Percentiles rank a stretch among this genome's conserved stretches.
phyloP scores from a whole-genome alignment of 257 asterid species.

The Nicotiana undulata region DNA sequence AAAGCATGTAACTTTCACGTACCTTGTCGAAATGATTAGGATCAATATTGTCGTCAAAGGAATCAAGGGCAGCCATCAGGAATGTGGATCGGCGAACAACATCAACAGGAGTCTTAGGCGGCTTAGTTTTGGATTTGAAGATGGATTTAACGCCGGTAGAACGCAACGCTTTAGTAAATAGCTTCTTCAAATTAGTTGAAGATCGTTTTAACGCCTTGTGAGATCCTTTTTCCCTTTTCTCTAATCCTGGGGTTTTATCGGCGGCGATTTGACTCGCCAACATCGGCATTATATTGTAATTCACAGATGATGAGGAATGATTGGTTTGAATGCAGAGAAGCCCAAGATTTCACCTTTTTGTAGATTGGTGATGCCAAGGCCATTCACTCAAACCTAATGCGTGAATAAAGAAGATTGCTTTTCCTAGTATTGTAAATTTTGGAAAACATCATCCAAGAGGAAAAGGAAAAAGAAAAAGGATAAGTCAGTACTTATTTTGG shows the following conservation, averaged over 20 bases:
- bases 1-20: neutral
- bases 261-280: conserved; percentile 14
- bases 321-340: no score
- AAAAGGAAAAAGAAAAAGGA: neutral
- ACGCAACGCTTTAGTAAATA: conserved; percentile 37
- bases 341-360: no score
- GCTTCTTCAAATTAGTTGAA: conserved; percentile 35
- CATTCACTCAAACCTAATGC: neutral
- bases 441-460: neutral
- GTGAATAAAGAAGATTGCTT: neutral
- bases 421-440: neutral
- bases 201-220: conserved; percentile 12
- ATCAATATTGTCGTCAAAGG: conserved; percentile 14
- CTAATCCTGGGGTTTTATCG: neutral
- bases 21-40: conserved; percentile 36
- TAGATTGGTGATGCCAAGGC: neutral
- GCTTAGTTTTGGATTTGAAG: conserved; percentile 45
- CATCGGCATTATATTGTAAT: conserved; percentile 20
- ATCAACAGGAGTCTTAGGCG: conserved; percentile 42
- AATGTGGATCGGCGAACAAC: conserved; percentile 40
- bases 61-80: conserved; percentile 32
- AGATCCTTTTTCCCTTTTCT: neutral
- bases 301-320: neutral
- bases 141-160: conserved; percentile 36
- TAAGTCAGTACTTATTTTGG: neutral